phyloP scores from a whole-genome alignment of 306 rosid genomes.

The Rosa rugosa region DNA sequence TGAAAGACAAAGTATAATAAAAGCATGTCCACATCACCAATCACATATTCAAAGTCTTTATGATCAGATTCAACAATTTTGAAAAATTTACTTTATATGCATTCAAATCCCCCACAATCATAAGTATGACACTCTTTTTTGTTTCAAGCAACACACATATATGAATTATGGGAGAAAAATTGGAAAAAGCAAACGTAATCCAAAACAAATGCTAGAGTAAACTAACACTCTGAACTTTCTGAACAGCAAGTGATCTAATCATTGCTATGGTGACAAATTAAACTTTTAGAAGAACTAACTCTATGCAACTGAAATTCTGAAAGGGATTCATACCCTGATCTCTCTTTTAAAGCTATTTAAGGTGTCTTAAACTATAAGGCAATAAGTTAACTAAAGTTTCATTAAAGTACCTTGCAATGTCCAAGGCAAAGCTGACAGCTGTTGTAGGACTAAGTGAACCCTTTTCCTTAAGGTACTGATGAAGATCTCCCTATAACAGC shows the following conservation, averaged over 20 bases:
- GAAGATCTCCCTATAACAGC: constrained; percentile 83
- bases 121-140: background rate
- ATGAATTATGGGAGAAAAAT: background rate
- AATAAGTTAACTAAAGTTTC: background rate
- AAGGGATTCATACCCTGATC: background rate
- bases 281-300: background rate
- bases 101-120: background rate
- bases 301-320: background rate
- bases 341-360: background rate
- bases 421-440: constrained; percentile 78
- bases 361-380: background rate
- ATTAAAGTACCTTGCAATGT: constrained; percentile 69
- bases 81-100: background rate
- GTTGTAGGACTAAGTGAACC: constrained; percentile 68
- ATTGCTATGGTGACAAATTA: background rate
- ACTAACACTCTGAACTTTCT: background rate
- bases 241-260: background rate
- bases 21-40: background rate
- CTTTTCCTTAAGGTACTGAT: constrained; percentile 85
- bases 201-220: background rate
- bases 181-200: background rate
- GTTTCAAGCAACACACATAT: background rate
- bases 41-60: background rate
- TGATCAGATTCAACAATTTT: background rate
- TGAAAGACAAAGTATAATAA: background rate